Percentiles rank a stretch among this genome's conserved stretches.
These are phyloP conservation scores for Thecaphora thlaspeos DNA, from an alignment of 1,284 basidiomycete species.

Conservation along the genomic window DNA sequence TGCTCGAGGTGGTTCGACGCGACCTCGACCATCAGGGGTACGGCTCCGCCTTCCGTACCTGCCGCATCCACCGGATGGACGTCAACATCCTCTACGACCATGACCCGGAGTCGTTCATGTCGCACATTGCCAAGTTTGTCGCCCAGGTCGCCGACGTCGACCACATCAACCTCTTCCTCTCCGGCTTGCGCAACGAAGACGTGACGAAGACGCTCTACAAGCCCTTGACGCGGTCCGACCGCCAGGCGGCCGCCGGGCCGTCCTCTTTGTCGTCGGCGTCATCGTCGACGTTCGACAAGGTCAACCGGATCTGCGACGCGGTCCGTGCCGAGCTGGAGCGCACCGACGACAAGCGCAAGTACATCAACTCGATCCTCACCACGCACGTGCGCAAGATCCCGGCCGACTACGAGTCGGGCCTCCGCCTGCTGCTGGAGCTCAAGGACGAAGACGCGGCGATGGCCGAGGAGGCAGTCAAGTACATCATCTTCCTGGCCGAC, in stretches of 20 bases:
- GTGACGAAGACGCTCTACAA: constrained; percentile 58
- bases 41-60: constrained; percentile 81
- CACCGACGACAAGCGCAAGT: constrained; percentile 69
- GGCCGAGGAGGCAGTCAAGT: constrained; percentile 94
- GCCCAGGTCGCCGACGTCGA: constrained; percentile 86
- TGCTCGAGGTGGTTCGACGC: constrained; percentile 65
- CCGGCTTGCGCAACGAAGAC: constrained; percentile 64
- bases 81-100: constrained; percentile 84
- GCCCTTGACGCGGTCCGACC: constrained; percentile 19
- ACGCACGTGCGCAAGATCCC: constrained; percentile 89
- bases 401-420: constrained; percentile 82
- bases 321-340: constrained; percentile 72
- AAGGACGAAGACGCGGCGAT: constrained; percentile 71
- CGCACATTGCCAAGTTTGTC: constrained; percentile 64
- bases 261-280: not conserved
- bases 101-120: constrained; percentile 69
- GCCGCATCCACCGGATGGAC: constrained; percentile 90
- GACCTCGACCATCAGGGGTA: constrained; percentile 62
- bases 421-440: constrained; percentile 74
- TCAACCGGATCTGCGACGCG: constrained; percentile 75
- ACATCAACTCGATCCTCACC: constrained; percentile 86
- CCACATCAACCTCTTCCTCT: constrained; percentile 88
- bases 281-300: constrained; percentile 60
- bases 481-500: constrained; percentile 96
- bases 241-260: constrained; percentile 4